A percentile compares a stretch with the other conserved stretches of the same genome.
Conservation (phyloP, 495 filamentous ascomycete species). For the Penicillium antarcticum region DNA sequence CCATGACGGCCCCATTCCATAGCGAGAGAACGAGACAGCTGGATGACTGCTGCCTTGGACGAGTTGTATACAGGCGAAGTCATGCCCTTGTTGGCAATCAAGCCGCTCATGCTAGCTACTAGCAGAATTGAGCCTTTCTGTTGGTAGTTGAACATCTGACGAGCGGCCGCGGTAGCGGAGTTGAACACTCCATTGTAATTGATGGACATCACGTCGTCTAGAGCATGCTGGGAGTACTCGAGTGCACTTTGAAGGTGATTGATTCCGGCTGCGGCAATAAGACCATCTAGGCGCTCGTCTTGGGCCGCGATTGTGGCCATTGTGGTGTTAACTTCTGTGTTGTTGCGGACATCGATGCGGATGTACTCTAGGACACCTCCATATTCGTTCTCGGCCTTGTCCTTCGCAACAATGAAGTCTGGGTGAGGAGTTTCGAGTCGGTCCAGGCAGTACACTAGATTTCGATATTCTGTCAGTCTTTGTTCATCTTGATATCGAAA, state of each 20-base stretch:
- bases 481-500: not conserved
- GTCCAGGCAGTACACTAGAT: slow-evolving; percentile 62
- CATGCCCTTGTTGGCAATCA: slow-evolving; percentile 73
- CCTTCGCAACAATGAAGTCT: slow-evolving; percentile 48
- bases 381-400: slow-evolving; percentile 43
- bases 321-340: slow-evolving; percentile 47
- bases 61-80: slow-evolving; percentile 66
- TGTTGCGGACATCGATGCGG: slow-evolving; percentile 62
- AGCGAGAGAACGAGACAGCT: slow-evolving; percentile 60
- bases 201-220: slow-evolving; percentile 65
- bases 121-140: slow-evolving; percentile 64
- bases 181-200: slow-evolving; percentile 77
- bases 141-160: slow-evolving; percentile 65
- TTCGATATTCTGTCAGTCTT: not conserved
- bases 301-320: slow-evolving; percentile 53
- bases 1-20: slow-evolving; percentile 71
- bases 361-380: slow-evolving; percentile 59
- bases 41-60: slow-evolving; percentile 67
- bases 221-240: slow-evolving; percentile 62
- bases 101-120: slow-evolving; percentile 78
- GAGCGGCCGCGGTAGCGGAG: slow-evolving; percentile 72
- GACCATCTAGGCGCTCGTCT: slow-evolving; percentile 62
- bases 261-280: slow-evolving; percentile 79
- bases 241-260: slow-evolving; percentile 70
- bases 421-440: slow-evolving; percentile 47